Base-by-base conservation (phyloP, 345 rosid species). In the Barbarea vulgaris region DNA sequence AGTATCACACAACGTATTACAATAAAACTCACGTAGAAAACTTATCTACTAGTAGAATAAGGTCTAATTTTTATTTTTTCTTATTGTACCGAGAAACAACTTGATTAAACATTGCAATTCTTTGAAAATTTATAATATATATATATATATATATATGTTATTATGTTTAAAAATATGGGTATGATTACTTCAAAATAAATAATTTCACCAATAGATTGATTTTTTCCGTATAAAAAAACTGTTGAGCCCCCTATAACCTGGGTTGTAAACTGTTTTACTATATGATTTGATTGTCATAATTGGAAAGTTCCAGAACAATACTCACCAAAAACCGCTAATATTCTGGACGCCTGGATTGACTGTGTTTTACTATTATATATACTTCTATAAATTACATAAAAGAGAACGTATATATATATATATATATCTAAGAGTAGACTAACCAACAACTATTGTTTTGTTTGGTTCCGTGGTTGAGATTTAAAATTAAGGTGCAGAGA, bases 381-480 rank as follows among this genome's bases (percentile, higher is more conserved):
- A 10, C 15, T 9, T 9, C 18, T n/a, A 14, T 17, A 17, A 15
- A 17, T 55, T 14, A 54, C 19, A 13, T 55, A 33, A 18, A 58
- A 33, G 64, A 34, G 64, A 36, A 19, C 28, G 46, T 13, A 34
- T n/a, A n/a, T n/a, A n/a, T n/a, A n/a, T n/a, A n/a, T n/a, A n/a
- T n/a, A n/a, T n/a, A n/a, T 11, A 36, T 36, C 30, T 12, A 60
- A 42, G 48, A 42, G 64, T 58, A 21, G 41, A 64, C 77, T 74
- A 24, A 30, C 70, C 56, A 68, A 68, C 79, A 52, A 68, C 63
- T 50, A 52, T 24, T n/a, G 39, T 33, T 52, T 62, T 42, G 37
- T 56, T 64, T 62, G 21, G 52, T 64, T 76, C 28, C 28, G 33
- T 62, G 36, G 54, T 64, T 56, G 67, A 70, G 54, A 55, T 63